Base-by-base conservation (phyloP, 768 basidiomycete genomes). In the Boletus reticulatus region DNA sequence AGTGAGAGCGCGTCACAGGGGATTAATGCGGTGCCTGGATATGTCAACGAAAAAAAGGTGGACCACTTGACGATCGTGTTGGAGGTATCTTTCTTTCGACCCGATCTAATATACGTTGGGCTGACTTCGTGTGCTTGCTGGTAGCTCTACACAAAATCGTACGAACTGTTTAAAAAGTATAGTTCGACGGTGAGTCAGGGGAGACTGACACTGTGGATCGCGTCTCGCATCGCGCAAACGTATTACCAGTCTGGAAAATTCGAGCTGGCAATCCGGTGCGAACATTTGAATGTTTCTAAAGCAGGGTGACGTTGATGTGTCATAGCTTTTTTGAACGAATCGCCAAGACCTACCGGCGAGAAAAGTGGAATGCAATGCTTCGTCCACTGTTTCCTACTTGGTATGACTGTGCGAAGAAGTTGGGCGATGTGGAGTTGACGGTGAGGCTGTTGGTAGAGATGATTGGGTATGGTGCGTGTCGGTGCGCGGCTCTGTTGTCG, bases 81-180 rank as follows among this genome's bases (percentile, higher is more conserved):
- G 31, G 96, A 99, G 81, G 94, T 89, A 52, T 37, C 24, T 14
- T 37, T 22, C 24, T 4, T 14, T 50, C 10, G 31, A 19, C 56
- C 27, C 8, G 6, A 8, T 29, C 8, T 9, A 29, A 9, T 14
- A 14, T 14, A 8, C 14, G 31, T 64, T 43, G 47, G 22, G 52
- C 20, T 47, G n/a, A 56, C 43, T 2, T 36, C 34, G 34, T 34
- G 12, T 6, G 20, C 10, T 41, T 39, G 4, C 13, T 19, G 24
- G 43, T 52, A 95, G 92, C 79, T 99, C 2, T 95, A 94, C 67
- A 97, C 93, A 8, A 94, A 95, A 66, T 80, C 97, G 2, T 98
- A 99, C 71, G 92, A 96, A 61, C 69, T 94, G 12, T 93, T 97
- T 77, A 98, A 96, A 75, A 87, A 84, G 62, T 82, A 90, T 64